These are phyloP conservation scores for Papiliotrema nemorosa DNA, from an alignment of 1,284 basidiomycete species.

Conservation along the genomic window DNA sequence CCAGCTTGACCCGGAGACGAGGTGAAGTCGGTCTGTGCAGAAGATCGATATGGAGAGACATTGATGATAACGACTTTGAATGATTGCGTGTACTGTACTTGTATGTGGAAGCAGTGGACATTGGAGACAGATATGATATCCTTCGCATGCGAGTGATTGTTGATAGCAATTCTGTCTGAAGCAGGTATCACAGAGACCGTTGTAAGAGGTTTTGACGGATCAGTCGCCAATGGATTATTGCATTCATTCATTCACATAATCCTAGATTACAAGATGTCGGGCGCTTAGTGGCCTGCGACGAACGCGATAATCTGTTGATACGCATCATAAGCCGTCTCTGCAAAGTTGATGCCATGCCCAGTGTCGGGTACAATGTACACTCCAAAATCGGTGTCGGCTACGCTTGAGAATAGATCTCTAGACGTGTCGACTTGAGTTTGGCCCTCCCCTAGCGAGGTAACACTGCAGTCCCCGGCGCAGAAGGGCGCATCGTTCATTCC, in stretches of 20 bases:
- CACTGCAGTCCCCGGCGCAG: conserved; percentile 37
- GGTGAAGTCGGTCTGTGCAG: no score
- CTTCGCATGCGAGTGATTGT: no score
- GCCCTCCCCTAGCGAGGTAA: conserved; percentile 19
- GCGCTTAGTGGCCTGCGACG: conserved; percentile 3
- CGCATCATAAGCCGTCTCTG: conserved; percentile 19
- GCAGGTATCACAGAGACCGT: no score
- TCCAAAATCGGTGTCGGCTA: conserved; percentile 19
- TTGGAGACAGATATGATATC: not conserved
- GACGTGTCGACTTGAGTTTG: conserved; percentile 32
- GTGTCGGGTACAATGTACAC: conserved; percentile 26
- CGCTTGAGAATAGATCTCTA: conserved; percentile 22
- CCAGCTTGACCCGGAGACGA: conserved; percentile 33
- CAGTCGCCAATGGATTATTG: no score
- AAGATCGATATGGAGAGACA: no score
- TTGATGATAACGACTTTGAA: no score
- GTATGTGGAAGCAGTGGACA: not conserved
- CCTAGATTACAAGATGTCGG: no score
- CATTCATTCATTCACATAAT: no score
- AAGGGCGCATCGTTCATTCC: conserved; percentile 43
- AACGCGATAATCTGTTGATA: conserved; percentile 23
- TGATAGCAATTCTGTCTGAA: no score
- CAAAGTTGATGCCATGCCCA: conserved; percentile 42
- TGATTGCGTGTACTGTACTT: not conserved
- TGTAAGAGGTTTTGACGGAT: no score